Conservation (phyloP, 1,284 basidiomycete genomes). For the Rhizoctonia solani region DNA sequence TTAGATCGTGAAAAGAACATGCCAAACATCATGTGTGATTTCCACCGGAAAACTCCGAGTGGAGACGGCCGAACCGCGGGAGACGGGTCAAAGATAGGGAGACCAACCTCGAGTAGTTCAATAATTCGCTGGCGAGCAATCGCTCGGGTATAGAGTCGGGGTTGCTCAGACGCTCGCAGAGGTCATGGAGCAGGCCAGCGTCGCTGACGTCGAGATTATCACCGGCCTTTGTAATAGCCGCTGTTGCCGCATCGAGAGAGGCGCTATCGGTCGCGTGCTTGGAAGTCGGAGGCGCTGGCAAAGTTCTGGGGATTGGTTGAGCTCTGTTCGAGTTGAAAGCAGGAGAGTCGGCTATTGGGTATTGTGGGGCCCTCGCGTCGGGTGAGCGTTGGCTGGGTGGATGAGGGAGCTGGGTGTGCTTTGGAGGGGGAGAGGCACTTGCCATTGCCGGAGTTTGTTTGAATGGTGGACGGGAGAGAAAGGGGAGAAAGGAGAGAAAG, state of each 20-base stretch:
- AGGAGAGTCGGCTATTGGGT: background rate
- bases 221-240: slow-evolving; percentile 25
- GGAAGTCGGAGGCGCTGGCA: slow-evolving; percentile 24
- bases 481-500: too few species aligned
- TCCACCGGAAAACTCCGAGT: background rate
- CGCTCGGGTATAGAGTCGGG: slow-evolving; percentile 29
- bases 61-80: background rate
- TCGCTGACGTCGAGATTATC: slow-evolving; percentile 17
- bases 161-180: slow-evolving; percentile 16
- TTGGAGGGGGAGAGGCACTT: slow-evolving; percentile 8
- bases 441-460: slow-evolving; percentile 30
- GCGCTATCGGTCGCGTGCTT: slow-evolving; percentile 11
- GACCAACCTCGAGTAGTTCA: slow-evolving; percentile 30
- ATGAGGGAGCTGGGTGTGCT: slow-evolving; percentile 14
- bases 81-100: background rate
- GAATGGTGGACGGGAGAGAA: slow-evolving; percentile 18
- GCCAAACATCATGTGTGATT: background rate
- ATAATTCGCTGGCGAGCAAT: slow-evolving; percentile 31
- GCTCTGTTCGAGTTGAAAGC: background rate
- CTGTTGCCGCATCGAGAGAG: slow-evolving; percentile 31
- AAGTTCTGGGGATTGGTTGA: slow-evolving; percentile 11
- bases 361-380: slow-evolving; percentile 5
- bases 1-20: background rate
- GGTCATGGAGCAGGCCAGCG: slow-evolving; percentile 24
- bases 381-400: slow-evolving; percentile 24